phyloP scores from a whole-genome alignment of 306 rosid species.

The Begonia fuchsioides region DNA sequence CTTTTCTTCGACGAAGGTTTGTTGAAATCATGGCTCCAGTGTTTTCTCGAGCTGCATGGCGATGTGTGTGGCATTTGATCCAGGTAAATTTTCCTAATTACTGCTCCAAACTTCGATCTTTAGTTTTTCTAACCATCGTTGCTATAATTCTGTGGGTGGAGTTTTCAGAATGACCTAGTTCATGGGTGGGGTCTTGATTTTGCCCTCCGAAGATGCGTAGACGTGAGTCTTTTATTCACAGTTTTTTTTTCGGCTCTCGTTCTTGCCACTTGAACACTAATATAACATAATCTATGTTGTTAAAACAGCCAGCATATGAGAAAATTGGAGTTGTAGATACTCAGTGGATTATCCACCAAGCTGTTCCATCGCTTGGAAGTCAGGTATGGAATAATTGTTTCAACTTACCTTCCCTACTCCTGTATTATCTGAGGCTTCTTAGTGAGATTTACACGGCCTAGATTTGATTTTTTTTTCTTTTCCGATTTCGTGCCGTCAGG shows the following conservation, averaged over 20 bases:
- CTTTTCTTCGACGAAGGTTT: conserved; percentile 30
- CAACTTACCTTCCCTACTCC: not conserved
- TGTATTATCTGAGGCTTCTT: not conserved
- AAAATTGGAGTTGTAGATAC: conserved; percentile 97
- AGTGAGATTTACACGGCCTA: not conserved
- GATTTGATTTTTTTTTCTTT: not conserved
- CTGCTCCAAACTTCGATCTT: conserved; percentile 5
- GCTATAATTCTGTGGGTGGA: not conserved
- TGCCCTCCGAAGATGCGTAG: conserved; percentile 86
- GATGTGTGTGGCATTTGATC: conserved; percentile 96
- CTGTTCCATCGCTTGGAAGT: conserved; percentile 79
- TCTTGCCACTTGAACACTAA: conserved; percentile 4
- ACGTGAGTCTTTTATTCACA: conserved; percentile 26
- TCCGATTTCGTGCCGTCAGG: conserved; percentile 28
- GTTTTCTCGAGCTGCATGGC: conserved; percentile 96
- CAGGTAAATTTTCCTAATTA: conserved; percentile 38
- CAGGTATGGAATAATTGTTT: conserved; percentile 38
- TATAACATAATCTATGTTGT: not conserved
- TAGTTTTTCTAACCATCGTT: conserved; percentile 1
- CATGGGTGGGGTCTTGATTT: conserved; percentile 99
- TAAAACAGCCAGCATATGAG: conserved; percentile 84
- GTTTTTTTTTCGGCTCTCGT: not conserved
- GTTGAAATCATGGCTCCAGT: conserved; percentile 99
- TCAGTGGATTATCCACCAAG: conserved; percentile 92
- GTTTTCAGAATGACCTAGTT: conserved; percentile 80